These are phyloP conservation scores for Daldinia loculata DNA, from an alignment of 495 filamentous ascomycete genomes.

Conservation along the genomic window DNA sequence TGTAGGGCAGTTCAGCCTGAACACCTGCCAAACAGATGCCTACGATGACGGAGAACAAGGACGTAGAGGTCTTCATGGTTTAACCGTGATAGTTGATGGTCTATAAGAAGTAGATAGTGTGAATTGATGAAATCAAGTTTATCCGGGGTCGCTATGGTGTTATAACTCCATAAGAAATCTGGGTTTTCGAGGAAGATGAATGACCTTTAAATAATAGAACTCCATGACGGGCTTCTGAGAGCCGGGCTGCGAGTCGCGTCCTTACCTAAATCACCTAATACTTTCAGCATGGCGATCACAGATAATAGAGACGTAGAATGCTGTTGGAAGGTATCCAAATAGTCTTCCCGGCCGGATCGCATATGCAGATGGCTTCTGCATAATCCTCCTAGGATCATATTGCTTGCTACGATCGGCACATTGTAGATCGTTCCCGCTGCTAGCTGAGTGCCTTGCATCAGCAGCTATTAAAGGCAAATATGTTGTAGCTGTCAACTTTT, in stretches of 20 bases:
- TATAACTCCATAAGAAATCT: not conserved
- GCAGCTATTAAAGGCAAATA: not conserved
- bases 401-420: conserved; percentile 15
- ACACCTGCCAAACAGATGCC: conserved; percentile 35
- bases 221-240: not conserved
- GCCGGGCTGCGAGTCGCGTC: not conserved
- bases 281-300: conserved; percentile 1
- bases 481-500: not conserved
- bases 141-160: not conserved
- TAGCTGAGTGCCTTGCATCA: conserved; percentile 16
- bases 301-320: not conserved
- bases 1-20: conserved; percentile 33
- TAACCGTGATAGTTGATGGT: conserved; percentile 1
- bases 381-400: conserved; percentile 13
- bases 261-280: conserved; percentile 3
- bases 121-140: not conserved
- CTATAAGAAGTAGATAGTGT: not conserved
- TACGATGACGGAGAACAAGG: conserved; percentile 22
- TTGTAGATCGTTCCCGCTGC: conserved; percentile 27
- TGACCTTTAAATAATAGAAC: conserved; percentile 15
- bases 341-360: not conserved
- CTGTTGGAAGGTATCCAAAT: not conserved
- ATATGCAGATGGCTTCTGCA: conserved; percentile 6
- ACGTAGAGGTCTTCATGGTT: conserved; percentile 35
- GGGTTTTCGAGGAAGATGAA: not conserved